Percentiles rank a stretch among this genome's conserved stretches.
These are phyloP conservation scores for Linaria vulgaris DNA, from an alignment of 257 asterid species.

Conservation along the genomic window DNA sequence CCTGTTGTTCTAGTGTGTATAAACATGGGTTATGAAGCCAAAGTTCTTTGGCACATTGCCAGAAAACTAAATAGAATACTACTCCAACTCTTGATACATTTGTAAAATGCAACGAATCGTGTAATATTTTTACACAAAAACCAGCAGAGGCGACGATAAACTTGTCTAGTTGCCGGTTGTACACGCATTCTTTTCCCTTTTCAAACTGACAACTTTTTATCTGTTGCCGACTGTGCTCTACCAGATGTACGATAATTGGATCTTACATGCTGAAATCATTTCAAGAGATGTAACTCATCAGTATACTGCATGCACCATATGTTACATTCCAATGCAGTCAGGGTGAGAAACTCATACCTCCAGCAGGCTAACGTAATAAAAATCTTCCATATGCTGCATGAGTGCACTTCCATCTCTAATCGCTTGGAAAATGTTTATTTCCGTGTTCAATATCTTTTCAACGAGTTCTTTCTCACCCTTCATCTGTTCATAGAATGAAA, in stretches of 20 bases:
- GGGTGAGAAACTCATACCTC: slow-evolving; percentile 51
- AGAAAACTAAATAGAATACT: too few species aligned
- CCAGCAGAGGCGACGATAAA: not conserved
- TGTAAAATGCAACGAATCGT: too few species aligned
- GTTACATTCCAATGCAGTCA: not conserved
- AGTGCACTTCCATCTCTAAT: slow-evolving; percentile 98
- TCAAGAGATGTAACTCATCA: not conserved
- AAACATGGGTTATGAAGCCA: too few species aligned
- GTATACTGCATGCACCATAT: not conserved
- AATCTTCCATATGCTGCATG: slow-evolving; percentile 99
- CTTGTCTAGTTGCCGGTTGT: not conserved
- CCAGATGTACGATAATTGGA: slow-evolving; percentile 58
- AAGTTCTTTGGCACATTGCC: too few species aligned
- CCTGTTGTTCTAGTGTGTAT: too few species aligned
- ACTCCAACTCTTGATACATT: too few species aligned
- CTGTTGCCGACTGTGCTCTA: slow-evolving; percentile 41
- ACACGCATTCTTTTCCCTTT: not conserved
- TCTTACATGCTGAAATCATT: slow-evolving; percentile 59
- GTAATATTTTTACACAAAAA: not conserved
- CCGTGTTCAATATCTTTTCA: slow-evolving; percentile 90
- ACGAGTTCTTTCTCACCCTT: slow-evolving; percentile 91
- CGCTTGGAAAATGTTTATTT: slow-evolving; percentile 83
- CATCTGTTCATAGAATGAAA: slow-evolving; percentile 48
- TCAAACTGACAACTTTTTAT: slow-evolving; percentile 40
- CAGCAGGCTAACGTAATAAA: slow-evolving; percentile 76